Evolutionary conservation across 768 basidiomycete genomes (phyloP).

Genomic region (Russula griseocarnosa): DNA sequence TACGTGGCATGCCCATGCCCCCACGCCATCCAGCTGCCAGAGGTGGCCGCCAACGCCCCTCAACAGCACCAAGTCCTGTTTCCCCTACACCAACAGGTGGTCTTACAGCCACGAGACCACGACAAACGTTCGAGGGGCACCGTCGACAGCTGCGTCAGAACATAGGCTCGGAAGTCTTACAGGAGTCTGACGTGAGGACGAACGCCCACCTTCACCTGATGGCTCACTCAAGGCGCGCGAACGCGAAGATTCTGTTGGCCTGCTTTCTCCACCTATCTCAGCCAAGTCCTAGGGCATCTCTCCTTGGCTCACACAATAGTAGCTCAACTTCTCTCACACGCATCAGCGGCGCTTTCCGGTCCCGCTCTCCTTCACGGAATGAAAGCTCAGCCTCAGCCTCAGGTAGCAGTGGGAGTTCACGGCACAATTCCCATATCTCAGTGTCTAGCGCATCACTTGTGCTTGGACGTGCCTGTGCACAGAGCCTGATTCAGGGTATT

Average conservation of each 20-base stretch:
- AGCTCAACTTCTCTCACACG: constrained; percentile 46
- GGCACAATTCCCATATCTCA: constrained; percentile 32
- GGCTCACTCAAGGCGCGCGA: constrained; percentile 42
- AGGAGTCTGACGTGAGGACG: no score
- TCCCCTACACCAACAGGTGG: no score
- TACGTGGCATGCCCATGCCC: no score
- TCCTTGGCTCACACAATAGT: constrained; percentile 42
- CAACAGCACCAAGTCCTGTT: no score
- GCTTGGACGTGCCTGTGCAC: constrained; percentile 54
- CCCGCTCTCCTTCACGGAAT: constrained; percentile 20
- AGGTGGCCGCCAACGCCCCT: no score
- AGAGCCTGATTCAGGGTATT: constrained; percentile 63
- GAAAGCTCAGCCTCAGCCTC: constrained; percentile 24
- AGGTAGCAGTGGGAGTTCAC: constrained; percentile 29
- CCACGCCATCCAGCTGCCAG: no score
- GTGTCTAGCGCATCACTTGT: constrained; percentile 28
- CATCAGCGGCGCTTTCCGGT: constrained; percentile 32
- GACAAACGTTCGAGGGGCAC: no score
- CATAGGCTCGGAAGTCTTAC: no score
- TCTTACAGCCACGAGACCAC: no score
- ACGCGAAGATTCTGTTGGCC: constrained; percentile 56
- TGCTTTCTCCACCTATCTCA: constrained; percentile 43
- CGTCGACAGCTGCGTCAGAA: no score
- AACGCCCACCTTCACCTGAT: no score
- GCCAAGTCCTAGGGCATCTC: constrained; percentile 48